phyloP scores from a whole-genome alignment of 805 yeast species.

The Limtongozyma cylindracea region DNA sequence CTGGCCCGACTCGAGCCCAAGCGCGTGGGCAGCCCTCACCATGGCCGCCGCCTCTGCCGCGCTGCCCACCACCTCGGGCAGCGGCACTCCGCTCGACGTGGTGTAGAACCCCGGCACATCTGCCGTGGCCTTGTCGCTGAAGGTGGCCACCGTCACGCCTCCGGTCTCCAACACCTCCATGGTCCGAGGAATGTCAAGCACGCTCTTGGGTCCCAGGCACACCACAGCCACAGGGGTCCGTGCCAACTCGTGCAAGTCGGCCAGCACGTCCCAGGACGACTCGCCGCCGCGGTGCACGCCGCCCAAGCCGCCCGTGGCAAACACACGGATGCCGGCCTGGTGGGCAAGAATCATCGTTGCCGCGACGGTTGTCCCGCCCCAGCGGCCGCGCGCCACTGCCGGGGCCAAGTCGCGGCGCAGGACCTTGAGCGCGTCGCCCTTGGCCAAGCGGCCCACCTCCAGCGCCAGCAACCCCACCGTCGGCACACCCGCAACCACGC shows the following conservation, averaged over 20 bases:
- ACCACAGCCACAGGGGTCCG: slow-evolving; percentile 75
- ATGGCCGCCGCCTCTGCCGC: slow-evolving; percentile 36
- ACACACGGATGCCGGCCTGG: slow-evolving; percentile 54
- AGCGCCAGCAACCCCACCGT: slow-evolving; percentile 29
- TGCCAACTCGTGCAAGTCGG: slow-evolving; percentile 69
- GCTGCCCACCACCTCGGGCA: slow-evolving; percentile 38
- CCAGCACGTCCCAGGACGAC: slow-evolving; percentile 54
- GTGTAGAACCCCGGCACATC: slow-evolving; percentile 56
- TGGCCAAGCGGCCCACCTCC: slow-evolving; percentile 27
- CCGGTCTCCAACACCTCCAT: slow-evolving; percentile 77
- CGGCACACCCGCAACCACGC: slow-evolving; percentile 48
- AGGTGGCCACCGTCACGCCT: slow-evolving; percentile 68
- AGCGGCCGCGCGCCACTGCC: slow-evolving; percentile 31
- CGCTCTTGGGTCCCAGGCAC: slow-evolving; percentile 79
- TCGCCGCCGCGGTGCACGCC: slow-evolving; percentile 75
- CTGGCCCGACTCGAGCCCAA: slow-evolving; percentile 39
- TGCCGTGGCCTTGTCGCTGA: slow-evolving; percentile 20
- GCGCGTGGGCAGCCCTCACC: slow-evolving; percentile 16
- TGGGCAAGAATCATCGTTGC: slow-evolving; percentile 68
- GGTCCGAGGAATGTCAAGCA: slow-evolving; percentile 57
- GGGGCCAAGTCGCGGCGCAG: slow-evolving; percentile 63
- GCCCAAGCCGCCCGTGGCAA: slow-evolving; percentile 87
- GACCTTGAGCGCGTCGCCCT: slow-evolving; percentile 20
- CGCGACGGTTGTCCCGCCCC: slow-evolving; percentile 82
- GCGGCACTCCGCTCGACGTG: slow-evolving; percentile 43